Evolutionary conservation across 2,329 filamentous ascomycete species (phyloP).

Genomic region (Incumbomyces delicatus): DNA sequence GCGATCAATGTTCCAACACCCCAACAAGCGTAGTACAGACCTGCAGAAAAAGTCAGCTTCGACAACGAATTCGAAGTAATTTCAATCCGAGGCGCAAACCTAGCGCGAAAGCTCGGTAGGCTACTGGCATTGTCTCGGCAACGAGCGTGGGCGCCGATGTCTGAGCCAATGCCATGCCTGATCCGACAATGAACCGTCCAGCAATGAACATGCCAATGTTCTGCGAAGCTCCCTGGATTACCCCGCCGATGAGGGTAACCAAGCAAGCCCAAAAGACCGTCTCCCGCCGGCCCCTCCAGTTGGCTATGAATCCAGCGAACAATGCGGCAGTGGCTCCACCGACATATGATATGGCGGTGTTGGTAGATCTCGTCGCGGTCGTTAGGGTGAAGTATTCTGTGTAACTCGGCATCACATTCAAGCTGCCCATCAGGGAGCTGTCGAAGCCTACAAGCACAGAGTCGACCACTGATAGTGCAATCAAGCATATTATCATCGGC

Average conservation of each 20-base stretch:
- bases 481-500: slow-evolving; percentile 7
- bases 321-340: slow-evolving; percentile 19
- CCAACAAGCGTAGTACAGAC: slow-evolving; percentile 13
- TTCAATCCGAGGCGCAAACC: not conserved
- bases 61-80: too few relatives aligned
- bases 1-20: slow-evolving; percentile 14
- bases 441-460: slow-evolving; percentile 25
- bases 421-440: slow-evolving; percentile 26
- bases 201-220: slow-evolving; percentile 48
- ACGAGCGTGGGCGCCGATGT: slow-evolving; percentile 32
- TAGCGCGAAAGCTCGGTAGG: slow-evolving; percentile 10
- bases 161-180: slow-evolving; percentile 49
- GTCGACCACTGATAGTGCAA: slow-evolving; percentile 23
- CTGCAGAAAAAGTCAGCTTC: too few relatives aligned
- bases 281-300: slow-evolving; percentile 21
- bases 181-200: slow-evolving; percentile 49
- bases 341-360: slow-evolving; percentile 23
- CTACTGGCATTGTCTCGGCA: slow-evolving; percentile 11
- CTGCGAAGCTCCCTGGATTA: slow-evolving; percentile 49
- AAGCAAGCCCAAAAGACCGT: slow-evolving; percentile 25
- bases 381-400: slow-evolving; percentile 26
- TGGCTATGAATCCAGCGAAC: slow-evolving; percentile 18
- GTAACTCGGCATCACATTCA: slow-evolving; percentile 30
- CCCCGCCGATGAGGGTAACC: slow-evolving; percentile 49
- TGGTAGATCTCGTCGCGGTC: slow-evolving; percentile 26